Evolutionary conservation across 2,329 filamentous ascomycete genomes (phyloP).

Genomic region (Stagonosporopsis tanaceti): DNA sequence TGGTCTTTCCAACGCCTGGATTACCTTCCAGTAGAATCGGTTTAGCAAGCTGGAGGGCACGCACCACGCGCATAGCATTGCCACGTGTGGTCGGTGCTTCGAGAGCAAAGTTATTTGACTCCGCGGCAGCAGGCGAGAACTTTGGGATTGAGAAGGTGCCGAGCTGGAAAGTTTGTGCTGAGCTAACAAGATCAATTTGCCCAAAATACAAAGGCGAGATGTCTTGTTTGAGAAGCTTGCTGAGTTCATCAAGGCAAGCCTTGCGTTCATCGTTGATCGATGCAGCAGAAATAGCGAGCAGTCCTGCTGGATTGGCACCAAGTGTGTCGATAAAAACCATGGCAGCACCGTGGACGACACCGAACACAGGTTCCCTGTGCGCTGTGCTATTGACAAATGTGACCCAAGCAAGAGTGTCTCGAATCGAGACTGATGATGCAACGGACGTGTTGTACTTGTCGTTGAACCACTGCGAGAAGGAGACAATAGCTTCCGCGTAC

Average conservation of each 20-base stretch:
- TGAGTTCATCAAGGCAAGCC: constrained; percentile 76
- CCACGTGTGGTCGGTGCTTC: constrained; percentile 87
- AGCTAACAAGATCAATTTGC: constrained; percentile 65
- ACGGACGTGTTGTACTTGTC: constrained; percentile 77
- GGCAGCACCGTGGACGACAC: constrained; percentile 82
- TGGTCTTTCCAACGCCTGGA: constrained; percentile 98
- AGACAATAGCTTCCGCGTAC: constrained; percentile 75
- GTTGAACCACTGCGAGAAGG: constrained; percentile 94
- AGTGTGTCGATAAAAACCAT: constrained; percentile 97
- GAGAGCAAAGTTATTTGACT: constrained; percentile 75
- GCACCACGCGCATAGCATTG: constrained; percentile 89
- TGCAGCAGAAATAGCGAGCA: constrained; percentile 75
- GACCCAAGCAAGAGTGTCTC: constrained; percentile 92
- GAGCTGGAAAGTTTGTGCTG: constrained; percentile 66
- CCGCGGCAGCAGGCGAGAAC: constrained; percentile 52
- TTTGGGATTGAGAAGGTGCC: constrained; percentile 77
- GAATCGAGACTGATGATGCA: constrained; percentile 82
- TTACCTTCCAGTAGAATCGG: constrained; percentile 95
- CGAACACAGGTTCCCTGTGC: constrained; percentile 57
- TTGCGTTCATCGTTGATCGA: constrained; percentile 75
- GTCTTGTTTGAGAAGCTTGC: constrained; percentile 70
- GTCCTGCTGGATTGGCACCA: constrained; percentile 90
- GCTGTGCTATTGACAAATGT: constrained; percentile 82
- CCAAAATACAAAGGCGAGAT: constrained; percentile 71
- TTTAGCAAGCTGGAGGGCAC: constrained; percentile 87